Base-by-base conservation (phyloP, 2,329 filamentous ascomycete species). In the Fusarium mundagurra region DNA sequence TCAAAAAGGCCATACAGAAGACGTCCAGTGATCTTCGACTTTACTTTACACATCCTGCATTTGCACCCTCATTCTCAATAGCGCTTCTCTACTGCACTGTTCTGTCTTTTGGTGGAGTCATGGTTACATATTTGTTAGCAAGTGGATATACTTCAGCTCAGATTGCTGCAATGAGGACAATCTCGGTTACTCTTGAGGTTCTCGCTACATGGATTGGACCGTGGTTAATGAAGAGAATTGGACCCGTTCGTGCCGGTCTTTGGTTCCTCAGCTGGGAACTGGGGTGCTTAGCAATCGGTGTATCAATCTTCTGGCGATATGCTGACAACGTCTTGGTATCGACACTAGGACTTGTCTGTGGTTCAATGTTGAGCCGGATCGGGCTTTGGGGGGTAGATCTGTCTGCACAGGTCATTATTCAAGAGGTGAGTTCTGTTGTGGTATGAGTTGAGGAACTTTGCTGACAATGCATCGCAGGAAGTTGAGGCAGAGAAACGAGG, bases 191-290 rank as follows among this genome's bases (percentile, higher is more conserved):
- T 6, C 86, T 90, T 57, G 91, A 93, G 78, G 81, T 93, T 6
- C 83, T 83, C 13, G 90, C 91, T 0, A 93, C 91, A 0, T 91
- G 88, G 85, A 78, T 87, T 1, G 89, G 87, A 0, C 91, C 91
- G 0, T 81, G 83, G 62, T 78, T 92, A 20, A 91, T 90, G 85
- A 75, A 74, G 6, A 82, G 81, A 44, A 87, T 92, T 44, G 90
- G 91, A 0, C 83, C 87, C 2, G 84, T 93, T 13, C 84, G 93
- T n/a, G 86, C 88, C 0, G 93, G 92, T 0, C 85, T 94, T 7
- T 95, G 93, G 93, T 90, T 90, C 71, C 78, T 92, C 16, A 91
- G 88, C 63, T 93, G 91, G 88, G 92, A 94, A 78, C 84, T 92
- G n/a, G 64, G 84, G 6, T 90, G 87, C 73, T 82, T 91, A 9